Evolutionary conservation across 371 early-diverging fungal species (phyloP), one percentile per base, ranked within the genome.

Genomic region (Rhizoclosmatium hyalinum): DNA sequence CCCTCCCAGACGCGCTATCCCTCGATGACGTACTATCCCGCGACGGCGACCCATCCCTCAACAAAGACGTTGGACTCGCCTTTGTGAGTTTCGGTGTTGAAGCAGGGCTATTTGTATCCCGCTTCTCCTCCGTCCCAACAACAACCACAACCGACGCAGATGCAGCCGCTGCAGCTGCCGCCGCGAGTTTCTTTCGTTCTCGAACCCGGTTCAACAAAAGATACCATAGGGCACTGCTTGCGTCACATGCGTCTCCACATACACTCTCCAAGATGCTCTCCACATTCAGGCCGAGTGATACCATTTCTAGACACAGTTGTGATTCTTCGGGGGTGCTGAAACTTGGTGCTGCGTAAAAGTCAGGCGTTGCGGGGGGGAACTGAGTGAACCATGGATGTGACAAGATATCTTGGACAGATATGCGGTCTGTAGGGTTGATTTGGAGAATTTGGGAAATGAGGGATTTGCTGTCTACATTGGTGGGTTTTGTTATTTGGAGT

Each of bases 191-290:
- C 50, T 57, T 58, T 74, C 67, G 43, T 19, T 65, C 68, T 2
- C 72, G 66, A 8, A 61, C 77, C 69, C 81, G 76, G 21, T 85
- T 87, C 39, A 93, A 77, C 5, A 93, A 79, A 57, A 93, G 79
- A 72, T 91, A 91, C 93, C 93, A 94, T 10, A 93, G 80, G 8
- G 91, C 92, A 60, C 90, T 87, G 46, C 87, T 83, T 1, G 89
- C 85, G 75, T 92, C 91, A 68, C 93, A 91, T 19, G 88, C 83
- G 56, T 91, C 87, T 3, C 88, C 77, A 24, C 89, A 89, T 69
- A 93, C 90, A 56, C 89, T 88, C 50, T 81, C 84, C 42, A 90
- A 73, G 21, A 91, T 88, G 2, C 79, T 70, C 21, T 81, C 82
- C 46, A 84, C 84, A 75, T 94, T 91, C 56, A 94, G 85, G 2